Evolutionary conservation across 2,329 filamentous ascomycete species (phyloP).

Genomic region (Ilyonectria robusta): DNA sequence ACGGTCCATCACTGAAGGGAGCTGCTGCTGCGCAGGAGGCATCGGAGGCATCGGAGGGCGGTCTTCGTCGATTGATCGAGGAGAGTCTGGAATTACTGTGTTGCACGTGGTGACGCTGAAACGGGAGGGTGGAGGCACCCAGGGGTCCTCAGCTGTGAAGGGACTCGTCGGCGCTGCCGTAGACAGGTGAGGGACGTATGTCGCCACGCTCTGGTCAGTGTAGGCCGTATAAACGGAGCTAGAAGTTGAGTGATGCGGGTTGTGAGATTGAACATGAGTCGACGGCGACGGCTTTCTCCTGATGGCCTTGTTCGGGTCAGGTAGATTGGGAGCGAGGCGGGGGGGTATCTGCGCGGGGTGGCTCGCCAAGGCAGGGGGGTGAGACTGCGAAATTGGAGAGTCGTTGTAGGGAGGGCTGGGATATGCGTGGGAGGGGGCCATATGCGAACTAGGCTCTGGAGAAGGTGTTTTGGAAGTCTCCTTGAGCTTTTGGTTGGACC

Average conservation of each 20-base stretch:
- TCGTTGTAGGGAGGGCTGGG: constrained; percentile 54
- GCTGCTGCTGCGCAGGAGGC: constrained; percentile 41
- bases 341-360: constrained; percentile 28
- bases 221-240: constrained; percentile 55
- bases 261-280: constrained; percentile 46
- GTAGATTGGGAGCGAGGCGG: constrained; percentile 40
- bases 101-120: constrained; percentile 76
- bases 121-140: constrained; percentile 69
- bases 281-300: constrained; percentile 62
- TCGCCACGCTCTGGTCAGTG: constrained; percentile 42
- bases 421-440: constrained; percentile 45
- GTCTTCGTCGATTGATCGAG: constrained; percentile 45
- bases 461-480: constrained; percentile 45
- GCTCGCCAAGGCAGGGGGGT: constrained; percentile 32
- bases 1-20: constrained; percentile 50
- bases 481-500: constrained; percentile 51
- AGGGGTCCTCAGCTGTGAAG: constrained; percentile 52
- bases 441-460: constrained; percentile 36
- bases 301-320: constrained; percentile 56
- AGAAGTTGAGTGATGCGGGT: constrained; percentile 51
- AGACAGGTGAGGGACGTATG: constrained; percentile 29
- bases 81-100: constrained; percentile 58
- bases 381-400: constrained; percentile 42
- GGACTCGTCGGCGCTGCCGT: constrained; percentile 33
- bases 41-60: constrained; percentile 46